A percentile compares a stretch with the other conserved stretches of the same genome.
Conservation (phyloP, 1,284 basidiomycete species). For the Pseudozyma thailandica region DNA sequence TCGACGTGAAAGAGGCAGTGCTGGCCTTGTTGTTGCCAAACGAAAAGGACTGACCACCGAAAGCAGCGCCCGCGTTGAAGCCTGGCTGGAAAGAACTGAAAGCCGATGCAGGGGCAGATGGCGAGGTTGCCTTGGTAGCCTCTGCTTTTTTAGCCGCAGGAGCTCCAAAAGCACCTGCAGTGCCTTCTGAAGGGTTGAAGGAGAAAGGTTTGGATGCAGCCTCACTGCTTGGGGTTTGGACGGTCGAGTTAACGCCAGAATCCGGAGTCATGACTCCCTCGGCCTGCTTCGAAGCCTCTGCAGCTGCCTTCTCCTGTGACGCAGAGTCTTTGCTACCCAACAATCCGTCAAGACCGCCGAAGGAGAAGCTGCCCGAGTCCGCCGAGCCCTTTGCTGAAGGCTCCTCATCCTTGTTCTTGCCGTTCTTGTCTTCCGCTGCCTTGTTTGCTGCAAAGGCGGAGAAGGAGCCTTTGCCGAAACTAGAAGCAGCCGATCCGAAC, state of each 20-base stretch:
- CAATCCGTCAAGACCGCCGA: constrained; percentile 36
- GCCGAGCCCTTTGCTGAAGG: constrained; percentile 4
- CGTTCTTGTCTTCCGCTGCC: constrained; percentile 28
- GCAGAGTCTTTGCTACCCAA: constrained; percentile 29
- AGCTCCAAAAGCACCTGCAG: not conserved
- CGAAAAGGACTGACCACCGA: constrained; percentile 38
- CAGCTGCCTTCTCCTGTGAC: constrained; percentile 3
- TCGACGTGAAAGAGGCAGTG: constrained; percentile 3
- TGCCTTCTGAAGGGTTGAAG: constrained; percentile 17
- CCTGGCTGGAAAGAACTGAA: constrained; percentile 40
- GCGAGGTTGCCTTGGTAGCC: constrained; percentile 19
- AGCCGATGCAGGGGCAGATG: constrained; percentile 18
- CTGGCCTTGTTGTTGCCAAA: constrained; percentile 24
- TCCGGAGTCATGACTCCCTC: not conserved
- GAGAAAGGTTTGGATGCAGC: constrained; percentile 19
- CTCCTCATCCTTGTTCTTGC: constrained; percentile 13
- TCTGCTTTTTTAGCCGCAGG: constrained; percentile 5
- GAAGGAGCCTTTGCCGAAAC: constrained; percentile 29
- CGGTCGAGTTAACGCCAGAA: constrained; percentile 15
- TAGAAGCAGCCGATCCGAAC: constrained; percentile 22
- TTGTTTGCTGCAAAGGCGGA: constrained; percentile 43
- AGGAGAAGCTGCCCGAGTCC: constrained; percentile 42
- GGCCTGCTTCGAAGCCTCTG: constrained; percentile 6
- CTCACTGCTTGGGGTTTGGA: constrained; percentile 22
- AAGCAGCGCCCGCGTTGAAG: constrained; percentile 25